Evolutionary conservation across 2,329 filamentous ascomycete species (phyloP).

Genomic region (Xylaria sp.): DNA sequence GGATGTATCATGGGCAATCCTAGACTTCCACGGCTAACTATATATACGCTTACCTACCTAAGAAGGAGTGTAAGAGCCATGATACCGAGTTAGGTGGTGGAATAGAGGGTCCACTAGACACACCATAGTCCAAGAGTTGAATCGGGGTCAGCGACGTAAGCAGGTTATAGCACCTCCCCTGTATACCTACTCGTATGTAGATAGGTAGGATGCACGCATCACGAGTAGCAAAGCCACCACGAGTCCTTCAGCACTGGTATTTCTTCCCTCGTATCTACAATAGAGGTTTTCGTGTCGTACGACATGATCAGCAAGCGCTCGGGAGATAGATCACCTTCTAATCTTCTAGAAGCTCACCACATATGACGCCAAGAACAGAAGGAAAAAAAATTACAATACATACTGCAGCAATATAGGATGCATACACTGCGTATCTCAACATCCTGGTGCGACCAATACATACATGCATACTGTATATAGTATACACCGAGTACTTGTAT

Average conservation of each 20-base stretch:
- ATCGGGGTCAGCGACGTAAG: background rate
- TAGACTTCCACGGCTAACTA: background rate
- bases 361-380: background rate
- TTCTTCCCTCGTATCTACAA: no score
- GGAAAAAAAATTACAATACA: background rate
- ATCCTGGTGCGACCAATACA: background rate
- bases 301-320: background rate
- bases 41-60: background rate
- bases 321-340: background rate
- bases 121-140: background rate
- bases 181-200: background rate
- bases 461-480: background rate
- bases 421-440: no score
- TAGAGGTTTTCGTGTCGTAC: background rate
- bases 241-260: background rate
- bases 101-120: background rate
- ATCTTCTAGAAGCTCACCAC: conserved; percentile 14
- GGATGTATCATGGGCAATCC: conserved; percentile 15
- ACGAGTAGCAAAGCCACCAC: background rate
- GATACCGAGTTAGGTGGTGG: no score
- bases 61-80: background rate
- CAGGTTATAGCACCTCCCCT: background rate
- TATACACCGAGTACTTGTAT: background rate
- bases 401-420: background rate
- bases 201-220: background rate